Percentiles rank a stretch among this genome's conserved stretches.
Evolutionary conservation across 305 asterid species (phyloP).

Genomic region (Rubia tinctorum): DNA sequence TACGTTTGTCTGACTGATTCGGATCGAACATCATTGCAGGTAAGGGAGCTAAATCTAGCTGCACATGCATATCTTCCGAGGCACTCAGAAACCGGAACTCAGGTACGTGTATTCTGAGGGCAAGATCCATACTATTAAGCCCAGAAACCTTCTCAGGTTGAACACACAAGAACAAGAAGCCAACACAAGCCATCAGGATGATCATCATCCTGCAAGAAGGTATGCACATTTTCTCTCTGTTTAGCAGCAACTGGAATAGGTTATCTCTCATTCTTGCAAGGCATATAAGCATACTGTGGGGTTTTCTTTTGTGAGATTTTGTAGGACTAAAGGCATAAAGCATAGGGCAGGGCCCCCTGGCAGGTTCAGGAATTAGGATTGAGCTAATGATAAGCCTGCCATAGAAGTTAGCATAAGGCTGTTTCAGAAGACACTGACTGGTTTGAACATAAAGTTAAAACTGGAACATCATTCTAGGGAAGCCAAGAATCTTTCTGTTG

Average conservation of each 20-base stretch:
- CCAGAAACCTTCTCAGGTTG: constrained; percentile 41
- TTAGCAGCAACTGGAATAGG: constrained; percentile 24
- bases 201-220: constrained; percentile 34
- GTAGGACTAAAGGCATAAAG: constrained; percentile 57
- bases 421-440: constrained; percentile 68
- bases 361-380: constrained; percentile 51
- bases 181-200: constrained; percentile 42
- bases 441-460: constrained; percentile 56
- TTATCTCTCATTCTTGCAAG: constrained; percentile 26
- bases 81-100: constrained; percentile 30
- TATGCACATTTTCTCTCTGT: constrained; percentile 40
- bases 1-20: constrained; percentile 63
- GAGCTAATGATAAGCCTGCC: constrained; percentile 72
- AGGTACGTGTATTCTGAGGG: constrained; percentile 37
- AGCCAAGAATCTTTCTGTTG: constrained; percentile 63
- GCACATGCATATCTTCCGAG: constrained; percentile 34
- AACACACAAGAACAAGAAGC: constrained; percentile 32
- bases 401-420: constrained; percentile 66
- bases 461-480: constrained; percentile 56
- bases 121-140: constrained; percentile 32
- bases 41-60: constrained; percentile 49
- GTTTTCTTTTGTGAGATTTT: constrained; percentile 30
- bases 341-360: constrained; percentile 34
- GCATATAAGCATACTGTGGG: constrained; percentile 31
- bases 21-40: constrained; percentile 61